phyloP scores from a whole-genome alignment of 2,329 filamentous ascomycete genomes.

The Paecilomyces sp. region DNA sequence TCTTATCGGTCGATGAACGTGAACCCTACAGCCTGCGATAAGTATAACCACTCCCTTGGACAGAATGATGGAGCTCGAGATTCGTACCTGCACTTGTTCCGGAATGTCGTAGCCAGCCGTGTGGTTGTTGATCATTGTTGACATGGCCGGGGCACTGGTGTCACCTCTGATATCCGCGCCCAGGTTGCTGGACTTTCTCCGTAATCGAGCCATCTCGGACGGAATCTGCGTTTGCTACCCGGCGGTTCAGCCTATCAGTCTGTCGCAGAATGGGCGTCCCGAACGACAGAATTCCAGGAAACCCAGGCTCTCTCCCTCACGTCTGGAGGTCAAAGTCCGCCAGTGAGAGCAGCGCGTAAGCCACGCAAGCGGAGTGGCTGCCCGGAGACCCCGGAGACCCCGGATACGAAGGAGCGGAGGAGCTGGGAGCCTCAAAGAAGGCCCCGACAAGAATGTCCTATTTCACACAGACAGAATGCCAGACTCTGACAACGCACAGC shows the following conservation, averaged over 20 bases:
- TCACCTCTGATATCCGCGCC: conserved; percentile 42
- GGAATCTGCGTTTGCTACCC: not conserved
- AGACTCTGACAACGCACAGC: not conserved
- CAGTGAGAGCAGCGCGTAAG: not conserved
- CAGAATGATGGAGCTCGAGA: not conserved
- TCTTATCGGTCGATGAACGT: conserved; percentile 17
- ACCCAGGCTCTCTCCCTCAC: not conserved
- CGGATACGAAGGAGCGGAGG: not conserved
- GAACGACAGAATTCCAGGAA: not conserved
- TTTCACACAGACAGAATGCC: not conserved
- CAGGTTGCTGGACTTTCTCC: conserved; percentile 37
- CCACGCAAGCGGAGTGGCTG: not conserved
- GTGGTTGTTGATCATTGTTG: conserved; percentile 35
- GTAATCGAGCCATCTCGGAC: conserved; percentile 30
- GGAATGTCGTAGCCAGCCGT: conserved; percentile 22
- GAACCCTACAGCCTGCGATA: conserved; percentile 1
- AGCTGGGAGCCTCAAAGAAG: not conserved
- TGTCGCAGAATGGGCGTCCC: not conserved
- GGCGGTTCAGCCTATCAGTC: not conserved
- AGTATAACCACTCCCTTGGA: not conserved
- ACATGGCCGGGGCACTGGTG: conserved; percentile 39
- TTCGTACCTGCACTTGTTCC: conserved; percentile 22
- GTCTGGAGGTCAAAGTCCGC: not conserved
- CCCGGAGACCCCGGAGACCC: not conserved
- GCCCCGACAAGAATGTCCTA: not conserved